Evolutionary conservation across 2,329 filamentous ascomycete genomes (phyloP), one percentile per base, ranked within the genome.

Genomic region (Daldinia sp.): DNA sequence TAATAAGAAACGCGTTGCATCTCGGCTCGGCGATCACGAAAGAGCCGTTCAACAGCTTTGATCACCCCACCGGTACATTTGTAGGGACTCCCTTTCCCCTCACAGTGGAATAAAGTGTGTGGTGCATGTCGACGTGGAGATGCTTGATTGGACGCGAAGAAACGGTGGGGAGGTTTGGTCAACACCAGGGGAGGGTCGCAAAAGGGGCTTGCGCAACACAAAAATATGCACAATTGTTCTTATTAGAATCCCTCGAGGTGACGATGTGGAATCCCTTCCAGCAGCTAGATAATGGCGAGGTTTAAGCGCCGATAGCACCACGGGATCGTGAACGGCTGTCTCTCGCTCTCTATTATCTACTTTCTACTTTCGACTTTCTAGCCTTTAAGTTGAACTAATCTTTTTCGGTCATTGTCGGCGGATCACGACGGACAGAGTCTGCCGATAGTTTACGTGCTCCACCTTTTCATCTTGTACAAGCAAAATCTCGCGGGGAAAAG

Each of bases 121-220:
- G 63, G 72, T 74, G 69, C 71, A 72, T 71, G 77, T 76, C 73
- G 74, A 79, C 77, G 77, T 79, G 77, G 76, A 75, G 71, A 60
- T 23, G 59, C 48, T 63, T 79, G 76, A 79, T 79, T 79, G 77
- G 77, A 63, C 62, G 59, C 60, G 60, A 62, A 64, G 68, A 70
- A 35, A 69, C 63, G 69, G 63, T 67, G 70, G 70, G 70, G 60
- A 60, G 53, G 56, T 71, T 69, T 71, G 73, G 62, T 65, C 64
- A 65, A 69, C 65, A 72, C 72, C 63, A 67, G 68, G 69, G 68
- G 70, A 75, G 73, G 74, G 73, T 74, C 70, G 73, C 73, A 70
- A 74, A 71, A 73, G 74, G 74, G 74, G 74, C 74, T 76, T 72
- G 73, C 71, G 71, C 73, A 71, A 71, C 71, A 72, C 69, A 72